Evolutionary conservation across 1,284 basidiomycete genomes (phyloP), one percentile per base, ranked within the genome.

Genomic region (Inonotus obliquus): DNA sequence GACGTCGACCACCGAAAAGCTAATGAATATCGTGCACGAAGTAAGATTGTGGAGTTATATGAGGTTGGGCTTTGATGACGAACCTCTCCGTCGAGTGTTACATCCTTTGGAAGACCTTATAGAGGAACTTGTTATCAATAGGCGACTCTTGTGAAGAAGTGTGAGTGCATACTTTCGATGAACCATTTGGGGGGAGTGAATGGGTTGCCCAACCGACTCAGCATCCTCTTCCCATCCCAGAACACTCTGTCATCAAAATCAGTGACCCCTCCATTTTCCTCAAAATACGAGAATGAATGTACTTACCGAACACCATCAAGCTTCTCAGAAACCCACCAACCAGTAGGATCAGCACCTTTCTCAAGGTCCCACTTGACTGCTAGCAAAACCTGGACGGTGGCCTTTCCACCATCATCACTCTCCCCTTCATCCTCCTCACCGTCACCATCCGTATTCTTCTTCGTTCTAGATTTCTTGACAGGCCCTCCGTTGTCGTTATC

Each of bases 261-360:
- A 4, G 41, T 44, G 17, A 44, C 17, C 17, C 5, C 4, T 44
- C 2, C 17, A 44, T 7, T 17, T 17, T 17, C 17, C 41, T 44
- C 41, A 5, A 44, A n/a, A 7, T 7, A 6, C 17, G 17, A n/a
- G 10, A 21, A 9, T 4, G 13, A 44, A 44, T 44, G 9, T n/a
- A 47, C 76, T n/a, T 65, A 81, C 79, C 79, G 72, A 44, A 85
- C 82, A 57, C 83, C 82, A 68, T 84, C 82, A 59, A 85, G 69
- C 67, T 85, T 87, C 68, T 89, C 86, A 23, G 83, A 85, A 29
- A 87, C 78, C 84, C 84, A 87, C 82, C 82, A 87, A 0, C 82
- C 83, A 10, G 78, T 79, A 0, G 84, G 85, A 66, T 87, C 84
- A 48, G 75, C 73, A 0, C 81, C 82, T 10, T 69, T 79, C 13